A percentile compares a stretch with the other conserved stretches of the same genome.
phyloP scores from a whole-genome alignment of 2,329 filamentous ascomycete species.

The Scytalidium sp. region DNA sequence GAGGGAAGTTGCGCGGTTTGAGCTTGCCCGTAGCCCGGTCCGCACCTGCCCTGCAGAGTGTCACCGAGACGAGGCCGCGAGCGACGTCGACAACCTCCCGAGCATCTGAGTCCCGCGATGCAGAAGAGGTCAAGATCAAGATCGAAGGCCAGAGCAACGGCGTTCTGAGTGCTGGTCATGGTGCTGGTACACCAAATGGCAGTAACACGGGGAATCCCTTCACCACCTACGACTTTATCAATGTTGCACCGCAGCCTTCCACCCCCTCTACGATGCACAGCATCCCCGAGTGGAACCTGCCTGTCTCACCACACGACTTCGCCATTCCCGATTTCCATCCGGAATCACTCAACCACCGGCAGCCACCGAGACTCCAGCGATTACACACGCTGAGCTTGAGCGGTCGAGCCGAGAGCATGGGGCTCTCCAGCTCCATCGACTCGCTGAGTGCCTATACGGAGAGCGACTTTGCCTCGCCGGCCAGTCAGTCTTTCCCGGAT shows the following conservation, averaged over 20 bases:
- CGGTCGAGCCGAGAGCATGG: constrained; percentile 24
- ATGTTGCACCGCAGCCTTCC: constrained; percentile 30
- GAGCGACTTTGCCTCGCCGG: constrained; percentile 56
- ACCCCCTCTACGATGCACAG: constrained; percentile 18
- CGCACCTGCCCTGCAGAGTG: constrained; percentile 38
- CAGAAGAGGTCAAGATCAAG: constrained; percentile 28
- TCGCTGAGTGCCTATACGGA: constrained; percentile 51
- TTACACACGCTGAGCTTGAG: constrained; percentile 42
- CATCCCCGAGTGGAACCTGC: constrained; percentile 29
- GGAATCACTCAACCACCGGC: constrained; percentile 20
- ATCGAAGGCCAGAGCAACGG: constrained; percentile 19
- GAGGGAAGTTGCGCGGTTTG: constrained; percentile 88
- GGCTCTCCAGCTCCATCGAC: constrained; percentile 35
- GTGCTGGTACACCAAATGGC: not conserved
- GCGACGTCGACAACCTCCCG: constrained; percentile 21
- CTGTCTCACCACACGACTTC: constrained; percentile 20
- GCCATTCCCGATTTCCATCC: constrained; percentile 21
- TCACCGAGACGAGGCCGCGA: constrained; percentile 22
- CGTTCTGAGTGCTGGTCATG: not conserved
- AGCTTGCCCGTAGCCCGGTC: constrained; percentile 69
- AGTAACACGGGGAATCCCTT: constrained; percentile 20
- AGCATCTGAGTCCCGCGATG: constrained; percentile 12
- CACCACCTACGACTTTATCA: constrained; percentile 36
- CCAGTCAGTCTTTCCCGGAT: constrained; percentile 50
- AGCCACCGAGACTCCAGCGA: constrained; percentile 49